Conservation (phyloP, 345 rosid genomes). For the Firmiana major region DNA sequence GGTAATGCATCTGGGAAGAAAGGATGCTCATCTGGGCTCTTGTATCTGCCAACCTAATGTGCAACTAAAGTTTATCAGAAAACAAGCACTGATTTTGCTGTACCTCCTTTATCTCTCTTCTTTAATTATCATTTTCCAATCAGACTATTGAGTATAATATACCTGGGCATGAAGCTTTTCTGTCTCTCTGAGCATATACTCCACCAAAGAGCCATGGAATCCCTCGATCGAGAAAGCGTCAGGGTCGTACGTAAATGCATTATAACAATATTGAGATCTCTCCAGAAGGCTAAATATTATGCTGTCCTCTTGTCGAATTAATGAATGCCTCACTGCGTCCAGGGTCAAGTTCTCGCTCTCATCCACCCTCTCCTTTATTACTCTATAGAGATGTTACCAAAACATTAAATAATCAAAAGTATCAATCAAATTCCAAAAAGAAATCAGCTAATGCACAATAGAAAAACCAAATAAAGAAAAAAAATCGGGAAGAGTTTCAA, state of each 20-base stretch:
- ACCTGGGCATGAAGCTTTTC: conserved; percentile 89
- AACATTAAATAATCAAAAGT: not conserved
- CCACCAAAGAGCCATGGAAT: conserved; percentile 79
- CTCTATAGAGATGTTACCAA: conserved; percentile 30
- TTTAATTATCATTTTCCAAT: not conserved
- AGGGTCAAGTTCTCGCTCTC: conserved; percentile 68
- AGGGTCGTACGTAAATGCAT: conserved; percentile 79
- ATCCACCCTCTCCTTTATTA: conserved; percentile 58
- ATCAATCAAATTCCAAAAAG: not conserved
- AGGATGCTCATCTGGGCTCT: conserved; percentile 76
- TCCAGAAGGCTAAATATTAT: conserved; percentile 77
- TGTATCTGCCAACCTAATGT: conserved; percentile 56
- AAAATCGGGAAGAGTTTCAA: too few relatives aligned
- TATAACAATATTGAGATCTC: conserved; percentile 78
- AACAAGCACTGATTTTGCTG: not conserved
- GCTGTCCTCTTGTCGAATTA: conserved; percentile 89
- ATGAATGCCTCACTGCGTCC: conserved; percentile 65
- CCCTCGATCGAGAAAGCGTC: conserved; percentile 66
- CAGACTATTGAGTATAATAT: conserved; percentile 28
- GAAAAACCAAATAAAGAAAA: not conserved
- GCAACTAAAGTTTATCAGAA: conserved; percentile 6
- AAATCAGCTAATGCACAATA: not conserved
- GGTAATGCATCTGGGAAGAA: conserved; percentile 57
- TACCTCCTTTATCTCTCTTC: not conserved
- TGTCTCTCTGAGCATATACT: conserved; percentile 71